phyloP scores from a whole-genome alignment of 1,139 yeast species.

The Geotrichum restrictum region DNA sequence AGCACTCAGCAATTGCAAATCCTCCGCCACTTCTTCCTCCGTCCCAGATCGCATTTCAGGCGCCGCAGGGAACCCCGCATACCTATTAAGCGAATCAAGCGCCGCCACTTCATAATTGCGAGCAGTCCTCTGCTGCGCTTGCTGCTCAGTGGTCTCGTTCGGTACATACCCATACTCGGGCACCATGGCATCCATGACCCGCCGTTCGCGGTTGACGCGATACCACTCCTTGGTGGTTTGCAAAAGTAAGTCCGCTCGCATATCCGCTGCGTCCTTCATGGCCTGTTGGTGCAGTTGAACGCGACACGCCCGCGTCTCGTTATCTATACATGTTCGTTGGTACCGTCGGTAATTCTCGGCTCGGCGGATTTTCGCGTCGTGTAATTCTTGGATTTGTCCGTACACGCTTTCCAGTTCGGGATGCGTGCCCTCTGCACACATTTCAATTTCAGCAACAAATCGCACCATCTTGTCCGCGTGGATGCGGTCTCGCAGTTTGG shows the following conservation, averaged over 20 bases:
- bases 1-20: constrained; percentile 23
- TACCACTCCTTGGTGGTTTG: constrained; percentile 88
- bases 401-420: constrained; percentile 71
- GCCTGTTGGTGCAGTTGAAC: constrained; percentile 83
- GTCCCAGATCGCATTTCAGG: constrained; percentile 49
- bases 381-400: constrained; percentile 64
- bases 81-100: constrained; percentile 53
- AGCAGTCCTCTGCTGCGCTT: constrained; percentile 53
- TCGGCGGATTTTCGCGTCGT: constrained; percentile 63
- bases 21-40: constrained; percentile 33
- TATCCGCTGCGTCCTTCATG: constrained; percentile 63
- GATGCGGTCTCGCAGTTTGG: constrained; percentile 67
- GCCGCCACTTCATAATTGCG: constrained; percentile 54
- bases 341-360: constrained; percentile 70
- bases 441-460: constrained; percentile 74
- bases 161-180: constrained; percentile 44
- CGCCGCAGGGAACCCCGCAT: constrained; percentile 64
- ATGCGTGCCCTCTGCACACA: constrained; percentile 86
- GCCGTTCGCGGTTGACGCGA: constrained; percentile 81
- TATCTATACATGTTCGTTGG: constrained; percentile 69
- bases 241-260: constrained; percentile 60
- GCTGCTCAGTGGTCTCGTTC: constrained; percentile 38
- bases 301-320: constrained; percentile 75
- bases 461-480: constrained; percentile 57
- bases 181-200: constrained; percentile 73